Base-by-base conservation (phyloP, 2,329 filamentous ascomycete genomes). In the Phoma sp. region DNA sequence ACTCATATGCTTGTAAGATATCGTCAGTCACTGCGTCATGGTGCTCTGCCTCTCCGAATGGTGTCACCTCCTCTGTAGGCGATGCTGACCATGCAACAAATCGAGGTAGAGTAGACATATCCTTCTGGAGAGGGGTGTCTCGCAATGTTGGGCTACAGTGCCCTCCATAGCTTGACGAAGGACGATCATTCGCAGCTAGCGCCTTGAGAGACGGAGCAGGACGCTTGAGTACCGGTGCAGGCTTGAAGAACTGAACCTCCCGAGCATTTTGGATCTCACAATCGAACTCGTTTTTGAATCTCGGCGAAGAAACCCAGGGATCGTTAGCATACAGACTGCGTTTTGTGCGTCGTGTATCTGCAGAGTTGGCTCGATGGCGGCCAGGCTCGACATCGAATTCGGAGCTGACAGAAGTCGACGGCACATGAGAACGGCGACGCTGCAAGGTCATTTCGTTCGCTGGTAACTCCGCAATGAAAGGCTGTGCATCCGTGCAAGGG, bases 361-460 rank as follows among this genome's bases (percentile, higher is more conserved):
- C 54, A 5, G 71, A 74, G 38, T 72, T 71, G 22, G 70, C 68
- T 47, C 71, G 65, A 18, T 57, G 47, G 23, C 67, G 64, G 25
- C 52, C 52, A 30, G 59, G 57, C 41, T 45, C 58, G 4, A 61
- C 14, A 18, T 60, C 57, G 37, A 64, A 61, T 23, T 62, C 56
- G 39, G 57, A 54, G 6, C 41, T 56, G 5, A 57, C 42, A 7
- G 61, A 40, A 18, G 56, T 62, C 7, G 61, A 59, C 18, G 60
- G 59, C 14, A 64, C 44, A 33, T 67, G 58, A 1, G 70, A 70
- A 27, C 60, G 59, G n/a, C 65, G 60, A 18, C 68, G 65, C 14
- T 50, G 52, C 1, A 51, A 14, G 2, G 44, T 45, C 11, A 29
- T n/a, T 38, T 58, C 54, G 7, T 51, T 40, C 9, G 44, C 50